Base-by-base conservation (phyloP, 2,329 filamentous ascomycete species). In the Penicillium vulpinum region DNA sequence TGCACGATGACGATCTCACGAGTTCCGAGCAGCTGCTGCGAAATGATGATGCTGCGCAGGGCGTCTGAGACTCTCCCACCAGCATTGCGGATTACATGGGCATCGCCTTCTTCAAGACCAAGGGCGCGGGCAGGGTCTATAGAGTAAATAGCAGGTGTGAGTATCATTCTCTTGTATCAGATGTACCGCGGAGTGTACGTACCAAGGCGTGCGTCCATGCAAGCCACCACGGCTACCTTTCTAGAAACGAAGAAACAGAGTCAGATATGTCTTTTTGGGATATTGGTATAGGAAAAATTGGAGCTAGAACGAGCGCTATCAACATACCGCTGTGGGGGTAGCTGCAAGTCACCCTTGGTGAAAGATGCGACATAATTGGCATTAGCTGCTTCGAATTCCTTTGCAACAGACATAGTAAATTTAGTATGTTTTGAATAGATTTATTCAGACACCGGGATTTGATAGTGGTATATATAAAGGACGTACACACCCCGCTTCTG, bases 51-150 rank as follows among this genome's bases (percentile, higher is more conserved):
- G 21, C 85, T 90, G 49, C 90, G 86, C 8, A 92, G 79, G 0
- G 87, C 88, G 55, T 93, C 90, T 36, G 79, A 76, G 1, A 84
- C 87, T 16, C 82, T 85, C 1, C 80, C 89, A 3, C 88, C 88
- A 10, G 87, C 88, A 65, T 92, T 92, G 57, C 89, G 85, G 58
- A 92, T 88, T 31, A 92, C 84, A 73, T 94, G 90, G 0, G 90
- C 90, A 62, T 92, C 88, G 39, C 90, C 90, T 18, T 90, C 82
- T 21, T 81, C 77, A 56, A 92, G 87, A 9, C 87, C 88, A 52
- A 91, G 88, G 1, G 88, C 88, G 13, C 82, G 77, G 3, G 85
- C 81, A 0, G 90, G 85, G 65, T 93, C 81, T 72, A 80, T 79
- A 16, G 13, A 15, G 2, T n/a, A 43, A 8, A 18, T 43, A 18